These are phyloP conservation scores for Aspergillus sojae DNA, from an alignment of 2,329 filamentous ascomycete species.

Conservation along the genomic window DNA sequence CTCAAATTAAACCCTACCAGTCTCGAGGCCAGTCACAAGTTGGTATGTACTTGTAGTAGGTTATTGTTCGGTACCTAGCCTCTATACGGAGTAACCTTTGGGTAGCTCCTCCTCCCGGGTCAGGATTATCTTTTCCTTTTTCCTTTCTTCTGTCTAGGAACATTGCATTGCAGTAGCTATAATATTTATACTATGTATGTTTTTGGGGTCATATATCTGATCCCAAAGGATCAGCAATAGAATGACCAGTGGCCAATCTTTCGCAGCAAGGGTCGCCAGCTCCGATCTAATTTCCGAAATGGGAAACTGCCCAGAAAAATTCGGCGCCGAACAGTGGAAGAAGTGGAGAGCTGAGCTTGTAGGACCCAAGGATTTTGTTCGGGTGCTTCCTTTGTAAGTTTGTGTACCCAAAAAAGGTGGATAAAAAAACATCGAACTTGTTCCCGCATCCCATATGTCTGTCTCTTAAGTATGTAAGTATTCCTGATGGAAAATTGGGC, in stretches of 20 bases:
- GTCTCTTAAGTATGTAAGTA: not conserved
- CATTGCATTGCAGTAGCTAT: not conserved
- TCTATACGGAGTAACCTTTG: not conserved
- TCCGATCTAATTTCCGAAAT: conserved; percentile 21
- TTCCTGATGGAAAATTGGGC: not conserved
- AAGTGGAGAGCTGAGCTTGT: conserved; percentile 20
- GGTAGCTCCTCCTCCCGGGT: not conserved
- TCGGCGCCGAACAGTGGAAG: conserved; percentile 19
- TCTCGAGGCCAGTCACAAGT: not conserved
- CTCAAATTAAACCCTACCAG: not conserved
- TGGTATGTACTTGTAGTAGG: not conserved
- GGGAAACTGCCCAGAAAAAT: conserved; percentile 11
- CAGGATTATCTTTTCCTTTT: not conserved
- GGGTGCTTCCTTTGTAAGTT: conserved; percentile 7
- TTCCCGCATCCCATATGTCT: not conserved
- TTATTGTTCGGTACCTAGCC: not conserved
- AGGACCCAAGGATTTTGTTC: conserved; percentile 16
- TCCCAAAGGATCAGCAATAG: not conserved
- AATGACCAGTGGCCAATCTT: not conserved
- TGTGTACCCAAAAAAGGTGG: not conserved
- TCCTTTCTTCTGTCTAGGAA: not conserved
- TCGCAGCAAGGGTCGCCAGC: conserved; percentile 1
- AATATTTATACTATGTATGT: too few relatives aligned
- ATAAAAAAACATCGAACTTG: not conserved
- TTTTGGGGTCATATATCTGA: not conserved